Evolutionary conservation across 345 rosid species (phyloP).

Genomic region (Rubroshorea leprosula): DNA sequence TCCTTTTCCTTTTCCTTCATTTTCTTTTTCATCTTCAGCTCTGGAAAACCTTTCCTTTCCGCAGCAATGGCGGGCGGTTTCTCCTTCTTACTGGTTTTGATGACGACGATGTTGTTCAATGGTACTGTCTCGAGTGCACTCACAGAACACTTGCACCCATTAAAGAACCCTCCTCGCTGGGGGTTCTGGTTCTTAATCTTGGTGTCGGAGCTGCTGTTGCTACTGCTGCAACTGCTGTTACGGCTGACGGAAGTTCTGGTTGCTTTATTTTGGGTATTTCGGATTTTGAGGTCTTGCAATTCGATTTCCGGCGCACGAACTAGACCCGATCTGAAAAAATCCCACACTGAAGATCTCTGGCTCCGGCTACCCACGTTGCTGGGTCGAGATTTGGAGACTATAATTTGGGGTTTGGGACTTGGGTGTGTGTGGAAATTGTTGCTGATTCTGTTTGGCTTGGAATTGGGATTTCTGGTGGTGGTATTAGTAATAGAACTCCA

Average conservation of each 20-base stretch:
- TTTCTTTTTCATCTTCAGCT: slow-evolving; percentile 37
- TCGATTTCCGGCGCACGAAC: slow-evolving; percentile 82
- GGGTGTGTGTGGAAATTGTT: slow-evolving; percentile 52
- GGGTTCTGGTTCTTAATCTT: slow-evolving; percentile 18
- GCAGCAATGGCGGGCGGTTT: too few relatives aligned
- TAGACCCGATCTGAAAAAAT: slow-evolving; percentile 53
- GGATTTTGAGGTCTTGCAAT: slow-evolving; percentile 37
- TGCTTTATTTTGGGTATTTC: slow-evolving; percentile 21
- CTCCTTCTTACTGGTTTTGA: slow-evolving; percentile 20
- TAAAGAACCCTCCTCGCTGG: slow-evolving; percentile 20
- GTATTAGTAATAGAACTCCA: slow-evolving; percentile 1
- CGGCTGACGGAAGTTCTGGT: slow-evolving; percentile 45
- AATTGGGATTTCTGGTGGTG: not conserved
- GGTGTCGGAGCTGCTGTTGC: slow-evolving; percentile 32
- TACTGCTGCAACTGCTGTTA: slow-evolving; percentile 48
- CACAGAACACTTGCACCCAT: slow-evolving; percentile 63
- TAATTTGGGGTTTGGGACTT: slow-evolving; percentile 75
- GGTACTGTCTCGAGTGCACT: slow-evolving; percentile 46
- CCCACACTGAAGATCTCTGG: slow-evolving; percentile 63
- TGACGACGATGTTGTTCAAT: slow-evolving; percentile 20
- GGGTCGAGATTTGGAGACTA: slow-evolving; percentile 29
- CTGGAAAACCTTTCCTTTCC: slow-evolving; percentile 17
- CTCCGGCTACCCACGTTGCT: slow-evolving; percentile 25
- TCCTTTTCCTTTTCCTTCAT: slow-evolving; percentile 20
- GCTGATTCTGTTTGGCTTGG: slow-evolving; percentile 29